Evolutionary conservation across 2,329 filamentous ascomycete genomes (phyloP).

Genomic region (Karstenula rhodostoma): DNA sequence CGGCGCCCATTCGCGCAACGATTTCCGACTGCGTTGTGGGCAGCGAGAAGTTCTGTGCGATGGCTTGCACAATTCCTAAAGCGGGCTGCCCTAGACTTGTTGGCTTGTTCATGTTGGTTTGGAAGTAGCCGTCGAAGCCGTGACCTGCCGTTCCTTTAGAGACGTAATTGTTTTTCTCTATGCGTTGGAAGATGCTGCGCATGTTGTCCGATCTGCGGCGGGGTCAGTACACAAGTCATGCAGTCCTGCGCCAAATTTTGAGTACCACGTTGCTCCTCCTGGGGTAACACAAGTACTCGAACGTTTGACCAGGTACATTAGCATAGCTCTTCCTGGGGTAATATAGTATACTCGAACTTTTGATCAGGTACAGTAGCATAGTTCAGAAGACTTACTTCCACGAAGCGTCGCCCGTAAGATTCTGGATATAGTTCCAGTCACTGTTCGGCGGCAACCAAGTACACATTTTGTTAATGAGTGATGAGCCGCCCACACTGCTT

Average conservation of each 20-base stretch:
- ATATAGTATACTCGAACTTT: no score
- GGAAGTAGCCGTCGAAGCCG: conserved; percentile 65
- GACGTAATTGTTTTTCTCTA: conserved; percentile 64
- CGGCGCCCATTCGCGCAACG: conserved; percentile 52
- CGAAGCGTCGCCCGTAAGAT: conserved; percentile 65
- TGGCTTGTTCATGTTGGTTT: conserved; percentile 59
- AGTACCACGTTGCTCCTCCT: no score
- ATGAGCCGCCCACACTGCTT: conserved; percentile 63
- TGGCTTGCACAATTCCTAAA: conserved; percentile 43
- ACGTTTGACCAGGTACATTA: neutral
- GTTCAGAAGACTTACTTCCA: conserved; percentile 52
- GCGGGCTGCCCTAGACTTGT: conserved; percentile 55
- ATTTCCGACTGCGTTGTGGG: conserved; percentile 60
- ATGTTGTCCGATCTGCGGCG: conserved; percentile 51
- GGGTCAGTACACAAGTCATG: conserved; percentile 1
- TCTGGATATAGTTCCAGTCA: conserved; percentile 66
- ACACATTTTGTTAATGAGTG: conserved; percentile 63
- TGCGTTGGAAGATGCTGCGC: conserved; percentile 61
- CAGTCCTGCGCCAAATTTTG: no score
- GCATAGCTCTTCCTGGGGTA: neutral
- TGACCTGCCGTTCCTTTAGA: conserved; percentile 56
- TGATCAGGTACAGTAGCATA: neutral
- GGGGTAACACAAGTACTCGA: no score
- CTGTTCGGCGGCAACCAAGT: conserved; percentile 62
- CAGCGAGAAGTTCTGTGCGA: conserved; percentile 43